These are phyloP conservation scores for Alternaria brassicicola DNA, from an alignment of 2,329 filamentous ascomycete genomes.

Conservation along the genomic window DNA sequence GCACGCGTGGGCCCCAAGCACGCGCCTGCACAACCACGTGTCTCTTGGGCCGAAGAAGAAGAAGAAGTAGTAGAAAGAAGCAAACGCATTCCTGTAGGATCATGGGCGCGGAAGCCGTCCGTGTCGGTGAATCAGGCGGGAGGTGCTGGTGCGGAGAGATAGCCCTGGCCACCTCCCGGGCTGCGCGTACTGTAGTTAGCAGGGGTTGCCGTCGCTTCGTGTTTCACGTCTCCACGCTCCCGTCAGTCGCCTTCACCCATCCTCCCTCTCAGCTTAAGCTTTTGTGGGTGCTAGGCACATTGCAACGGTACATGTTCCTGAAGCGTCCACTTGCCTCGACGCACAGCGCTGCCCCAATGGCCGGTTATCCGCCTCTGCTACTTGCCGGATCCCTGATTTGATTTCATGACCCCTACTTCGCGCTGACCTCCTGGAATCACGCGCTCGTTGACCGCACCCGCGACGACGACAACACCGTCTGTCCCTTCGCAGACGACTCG, in stretches of 20 bases:
- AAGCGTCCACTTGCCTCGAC: slow-evolving; percentile 10
- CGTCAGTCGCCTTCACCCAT: slow-evolving; percentile 6
- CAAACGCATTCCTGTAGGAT: neutral
- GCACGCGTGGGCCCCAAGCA: neutral
- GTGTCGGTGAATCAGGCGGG: slow-evolving; percentile 5
- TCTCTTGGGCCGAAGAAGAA: neutral
- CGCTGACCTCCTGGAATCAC: slow-evolving; percentile 12
- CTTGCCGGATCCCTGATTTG: slow-evolving; percentile 11
- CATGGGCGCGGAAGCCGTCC: neutral
- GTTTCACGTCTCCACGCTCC: slow-evolving; percentile 13
- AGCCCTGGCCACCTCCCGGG: neutral
- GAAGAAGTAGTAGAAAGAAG: neutral
- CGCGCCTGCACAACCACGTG: neutral
- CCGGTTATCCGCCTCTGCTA: slow-evolving; percentile 18
- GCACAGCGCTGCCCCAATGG: slow-evolving; percentile 19
- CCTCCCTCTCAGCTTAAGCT: slow-evolving; percentile 1
- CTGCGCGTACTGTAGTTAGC: neutral
- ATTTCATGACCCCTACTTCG: slow-evolving; percentile 8
- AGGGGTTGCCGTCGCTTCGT: slow-evolving; percentile 1
- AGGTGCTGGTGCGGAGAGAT: slow-evolving; percentile 3
- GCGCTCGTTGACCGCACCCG: neutral
- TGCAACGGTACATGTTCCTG: slow-evolving; percentile 6
- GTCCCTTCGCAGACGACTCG: slow-evolving; percentile 13
- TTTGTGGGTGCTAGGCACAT: slow-evolving; percentile 14
- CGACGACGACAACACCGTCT: slow-evolving; percentile 11